A percentile compares a stretch with the other conserved stretches of the same genome.
phyloP scores from a whole-genome alignment of 345 rosid genomes.

The Chamaenerion angustifolium region DNA sequence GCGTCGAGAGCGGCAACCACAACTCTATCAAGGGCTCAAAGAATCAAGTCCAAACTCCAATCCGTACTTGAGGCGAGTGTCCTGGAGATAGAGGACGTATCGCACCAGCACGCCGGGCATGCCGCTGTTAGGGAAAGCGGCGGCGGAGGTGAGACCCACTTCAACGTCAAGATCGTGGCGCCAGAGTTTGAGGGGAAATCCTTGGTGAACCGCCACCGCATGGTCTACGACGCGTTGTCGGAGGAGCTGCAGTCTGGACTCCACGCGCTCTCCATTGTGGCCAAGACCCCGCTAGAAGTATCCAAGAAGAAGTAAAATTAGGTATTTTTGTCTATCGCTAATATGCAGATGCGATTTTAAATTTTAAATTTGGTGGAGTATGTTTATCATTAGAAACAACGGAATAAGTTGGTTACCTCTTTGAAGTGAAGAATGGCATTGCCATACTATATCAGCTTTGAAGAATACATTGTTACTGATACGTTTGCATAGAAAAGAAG shows the following conservation, averaged over 20 bases:
- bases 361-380: too few relatives aligned
- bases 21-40: conserved; percentile 22
- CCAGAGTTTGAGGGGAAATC: conserved; percentile 30
- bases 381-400: too few relatives aligned
- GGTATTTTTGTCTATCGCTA: background rate
- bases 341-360: too few relatives aligned
- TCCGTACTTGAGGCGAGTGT: conserved; percentile 21
- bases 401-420: background rate
- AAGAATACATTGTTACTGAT: too few relatives aligned
- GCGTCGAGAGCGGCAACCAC: conserved; percentile 20
- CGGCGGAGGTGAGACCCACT: conserved; percentile 38
- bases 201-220: conserved; percentile 40
- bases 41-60: conserved; percentile 29
- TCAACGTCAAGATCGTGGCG: conserved; percentile 41
- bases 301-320: conserved; percentile 5
- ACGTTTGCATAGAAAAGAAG: too few relatives aligned
- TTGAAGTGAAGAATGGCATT: background rate
- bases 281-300: conserved; percentile 36
- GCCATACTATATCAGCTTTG: too few relatives aligned
- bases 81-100: conserved; percentile 57
- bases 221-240: conserved; percentile 38
- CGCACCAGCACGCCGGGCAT: conserved; percentile 64
- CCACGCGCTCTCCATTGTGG: conserved; percentile 52
- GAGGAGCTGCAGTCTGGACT: conserved; percentile 40
- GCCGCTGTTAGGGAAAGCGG: conserved; percentile 25